A percentile compares a stretch with the other conserved stretches of the same genome.
Evolutionary conservation across 106 monocot genomes (phyloP).

Genomic region (Phalaenopsis equestris): DNA sequence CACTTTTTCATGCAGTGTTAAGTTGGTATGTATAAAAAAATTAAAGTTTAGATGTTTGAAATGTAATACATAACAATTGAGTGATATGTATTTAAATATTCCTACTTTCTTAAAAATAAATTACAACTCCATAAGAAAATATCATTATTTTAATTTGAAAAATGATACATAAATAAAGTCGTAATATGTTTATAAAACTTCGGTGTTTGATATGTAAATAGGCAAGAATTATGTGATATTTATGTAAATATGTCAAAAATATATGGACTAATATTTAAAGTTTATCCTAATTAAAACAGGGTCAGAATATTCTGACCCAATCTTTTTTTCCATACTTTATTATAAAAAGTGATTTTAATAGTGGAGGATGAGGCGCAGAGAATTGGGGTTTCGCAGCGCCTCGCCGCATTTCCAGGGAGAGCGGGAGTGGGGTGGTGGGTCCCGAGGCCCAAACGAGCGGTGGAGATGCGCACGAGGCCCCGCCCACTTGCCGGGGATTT

Average conservation of each 20-base stretch:
- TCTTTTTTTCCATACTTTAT: background rate
- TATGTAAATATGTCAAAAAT: background rate
- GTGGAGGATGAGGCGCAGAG: background rate
- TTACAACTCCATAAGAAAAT: too few species aligned
- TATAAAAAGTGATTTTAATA: background rate
- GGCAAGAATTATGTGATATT: background rate
- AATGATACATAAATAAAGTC: too few species aligned
- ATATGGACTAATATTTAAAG: background rate
- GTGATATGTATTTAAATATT: too few species aligned
- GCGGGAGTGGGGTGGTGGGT: background rate
- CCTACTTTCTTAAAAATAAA: too few species aligned
- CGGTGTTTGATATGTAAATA: too few species aligned
- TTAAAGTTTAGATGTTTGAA: too few species aligned
- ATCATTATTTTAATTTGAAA: too few species aligned
- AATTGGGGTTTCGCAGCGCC: background rate
- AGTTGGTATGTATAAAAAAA: too few species aligned
- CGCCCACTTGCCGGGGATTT: background rate
- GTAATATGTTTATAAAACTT: too few species aligned
- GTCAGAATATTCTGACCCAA: background rate
- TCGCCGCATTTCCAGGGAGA: conserved; percentile 4
- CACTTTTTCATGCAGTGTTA: too few species aligned
- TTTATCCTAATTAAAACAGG: background rate
- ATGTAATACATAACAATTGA: too few species aligned
- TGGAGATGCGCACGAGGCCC: background rate
- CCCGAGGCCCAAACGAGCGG: background rate